phyloP scores from a whole-genome alignment of 495 filamentous ascomycete species.

The Letharia columbiana region DNA sequence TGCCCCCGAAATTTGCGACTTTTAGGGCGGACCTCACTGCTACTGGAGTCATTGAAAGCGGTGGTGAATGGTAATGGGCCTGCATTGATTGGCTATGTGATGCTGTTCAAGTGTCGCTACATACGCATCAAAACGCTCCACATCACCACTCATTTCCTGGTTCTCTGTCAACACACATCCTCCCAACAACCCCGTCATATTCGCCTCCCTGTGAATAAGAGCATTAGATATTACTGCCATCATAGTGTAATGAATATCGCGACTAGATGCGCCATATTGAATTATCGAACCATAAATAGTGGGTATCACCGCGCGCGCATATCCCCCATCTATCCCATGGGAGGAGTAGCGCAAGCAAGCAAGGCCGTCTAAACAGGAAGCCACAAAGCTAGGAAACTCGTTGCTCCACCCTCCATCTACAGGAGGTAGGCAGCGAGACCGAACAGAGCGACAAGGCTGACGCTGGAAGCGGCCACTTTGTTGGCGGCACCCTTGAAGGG shows the following conservation, averaged over 20 bases:
- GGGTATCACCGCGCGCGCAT: neutral
- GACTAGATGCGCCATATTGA: neutral
- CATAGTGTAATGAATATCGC: neutral
- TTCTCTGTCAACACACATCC: neutral
- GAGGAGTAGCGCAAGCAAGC: neutral
- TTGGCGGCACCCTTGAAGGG: constrained; percentile 28
- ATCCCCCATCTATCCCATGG: neutral
- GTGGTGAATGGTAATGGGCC: neutral
- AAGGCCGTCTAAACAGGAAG: neutral
- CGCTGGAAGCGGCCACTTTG: constrained; percentile 32
- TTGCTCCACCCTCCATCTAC: constrained; percentile 20
- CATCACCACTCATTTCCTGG: neutral
- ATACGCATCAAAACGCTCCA: neutral
- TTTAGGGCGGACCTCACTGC: too few relatives aligned
- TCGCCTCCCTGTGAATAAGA: neutral
- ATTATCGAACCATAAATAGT: neutral
- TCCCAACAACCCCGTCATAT: neutral
- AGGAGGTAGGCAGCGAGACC: constrained; percentile 37
- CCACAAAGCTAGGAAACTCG: neutral
- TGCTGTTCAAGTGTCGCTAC: neutral
- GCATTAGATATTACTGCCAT: neutral
- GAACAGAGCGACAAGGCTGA: constrained; percentile 30
- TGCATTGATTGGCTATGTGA: neutral
- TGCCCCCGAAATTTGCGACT: too few relatives aligned
- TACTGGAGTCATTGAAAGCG: too few relatives aligned